A percentile compares a stretch with the other conserved stretches of the same genome.
Conservation (phyloP, 208 protist species). For the Crithidia expoeki region DNA sequence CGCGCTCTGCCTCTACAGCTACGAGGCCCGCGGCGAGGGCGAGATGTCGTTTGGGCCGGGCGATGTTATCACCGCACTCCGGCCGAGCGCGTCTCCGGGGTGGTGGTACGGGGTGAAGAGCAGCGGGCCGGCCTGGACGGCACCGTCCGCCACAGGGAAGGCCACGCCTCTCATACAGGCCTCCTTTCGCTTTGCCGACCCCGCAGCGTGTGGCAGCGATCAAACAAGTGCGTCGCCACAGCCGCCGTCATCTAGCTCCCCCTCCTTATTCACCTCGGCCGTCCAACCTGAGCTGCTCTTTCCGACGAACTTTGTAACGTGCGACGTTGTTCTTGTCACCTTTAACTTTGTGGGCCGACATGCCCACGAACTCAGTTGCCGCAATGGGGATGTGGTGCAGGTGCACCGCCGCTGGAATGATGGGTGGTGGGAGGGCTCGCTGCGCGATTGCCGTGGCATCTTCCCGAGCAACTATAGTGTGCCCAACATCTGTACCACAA, state of each 20-base stretch:
- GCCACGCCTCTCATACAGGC: not conserved
- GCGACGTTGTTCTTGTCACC: constrained; percentile 62
- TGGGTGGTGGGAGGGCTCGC: constrained; percentile 87
- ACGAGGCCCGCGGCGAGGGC: constrained; percentile 49
- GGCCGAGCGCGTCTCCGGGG: constrained; percentile 49
- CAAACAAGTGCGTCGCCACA: not conserved
- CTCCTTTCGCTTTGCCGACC: constrained; percentile 22
- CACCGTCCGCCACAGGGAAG: not conserved
- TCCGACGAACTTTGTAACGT: constrained; percentile 77
- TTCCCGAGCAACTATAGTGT: constrained; percentile 90
- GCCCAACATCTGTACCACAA: constrained; percentile 60
- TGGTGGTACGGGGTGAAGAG: constrained; percentile 80
- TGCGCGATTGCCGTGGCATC: constrained; percentile 66
- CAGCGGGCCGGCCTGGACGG: constrained; percentile 19
- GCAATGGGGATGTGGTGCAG: constrained; percentile 63
- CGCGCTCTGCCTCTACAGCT: constrained; percentile 68
- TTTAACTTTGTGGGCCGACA: constrained; percentile 57
- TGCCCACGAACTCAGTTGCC: constrained; percentile 50
- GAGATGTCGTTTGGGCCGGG: constrained; percentile 64
- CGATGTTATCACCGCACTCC: constrained; percentile 62
- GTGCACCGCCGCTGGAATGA: constrained; percentile 88
- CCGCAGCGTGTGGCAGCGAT: not conserved
- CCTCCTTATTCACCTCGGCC: not conserved
- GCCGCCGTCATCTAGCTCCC: not conserved
- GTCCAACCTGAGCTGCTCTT: constrained; percentile 43